A percentile compares a stretch with the other conserved stretches of the same genome.
Evolutionary conservation across 345 rosid species (phyloP).

Genomic region (Clausena lansium): DNA sequence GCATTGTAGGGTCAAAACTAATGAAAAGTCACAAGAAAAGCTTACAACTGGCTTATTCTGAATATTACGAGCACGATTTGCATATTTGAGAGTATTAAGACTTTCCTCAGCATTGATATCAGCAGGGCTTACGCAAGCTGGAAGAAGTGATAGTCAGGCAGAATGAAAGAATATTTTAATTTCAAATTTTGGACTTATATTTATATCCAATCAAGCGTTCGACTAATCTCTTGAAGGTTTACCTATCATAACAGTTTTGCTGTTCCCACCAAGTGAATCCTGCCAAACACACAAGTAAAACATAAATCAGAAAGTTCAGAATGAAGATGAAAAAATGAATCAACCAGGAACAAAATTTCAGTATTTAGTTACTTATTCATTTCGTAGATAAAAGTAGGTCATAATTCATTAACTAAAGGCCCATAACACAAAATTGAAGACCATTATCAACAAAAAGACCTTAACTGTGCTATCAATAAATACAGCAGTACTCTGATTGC

Average conservation of each 20-base stretch:
- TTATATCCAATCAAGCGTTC: background rate
- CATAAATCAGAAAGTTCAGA: conserved; percentile 15
- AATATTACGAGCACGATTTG: conserved; percentile 87
- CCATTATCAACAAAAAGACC: conserved; percentile 11
- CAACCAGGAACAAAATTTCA: background rate
- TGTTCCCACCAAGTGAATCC: conserved; percentile 89
- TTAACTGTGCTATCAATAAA: background rate
- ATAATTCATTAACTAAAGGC: background rate
- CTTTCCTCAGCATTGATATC: conserved; percentile 84
- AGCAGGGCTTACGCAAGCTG: conserved; percentile 88
- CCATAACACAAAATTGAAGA: conserved; percentile 2
- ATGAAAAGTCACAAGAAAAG: conserved; percentile 1
- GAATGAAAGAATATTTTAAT: background rate
- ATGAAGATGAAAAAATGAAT: conserved; percentile 6
- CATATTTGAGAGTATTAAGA: conserved; percentile 74
- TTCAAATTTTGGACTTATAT: background rate
- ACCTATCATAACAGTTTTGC: conserved; percentile 89
- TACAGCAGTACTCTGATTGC: background rate
- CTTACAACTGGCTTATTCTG: conserved; percentile 86
- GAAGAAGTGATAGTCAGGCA: conserved; percentile 18
- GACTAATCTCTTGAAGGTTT: conserved; percentile 12
- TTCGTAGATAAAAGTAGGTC: conserved; percentile 8
- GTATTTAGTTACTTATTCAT: background rate
- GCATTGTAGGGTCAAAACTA: background rate
- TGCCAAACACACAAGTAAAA: conserved; percentile 27